A percentile compares a stretch with the other conserved stretches of the same genome.
phyloP scores from a whole-genome alignment of 768 basidiomycete genomes.

The Daedalea quercina region DNA sequence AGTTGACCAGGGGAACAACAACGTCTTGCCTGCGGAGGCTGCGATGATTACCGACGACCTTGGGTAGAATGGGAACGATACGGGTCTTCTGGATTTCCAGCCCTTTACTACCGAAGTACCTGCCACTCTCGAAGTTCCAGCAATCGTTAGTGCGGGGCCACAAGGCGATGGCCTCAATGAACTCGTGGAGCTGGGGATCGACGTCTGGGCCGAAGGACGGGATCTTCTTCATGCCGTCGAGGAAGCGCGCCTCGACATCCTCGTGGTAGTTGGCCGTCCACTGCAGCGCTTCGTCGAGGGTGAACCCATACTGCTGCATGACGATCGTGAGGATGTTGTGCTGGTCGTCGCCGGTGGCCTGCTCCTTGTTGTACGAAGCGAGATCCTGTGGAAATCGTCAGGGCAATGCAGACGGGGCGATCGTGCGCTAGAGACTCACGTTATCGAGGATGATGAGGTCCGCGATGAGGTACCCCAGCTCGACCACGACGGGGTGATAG shows the following conservation, averaged over 20 bases:
- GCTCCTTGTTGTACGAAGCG: slow-evolving; percentile 23
- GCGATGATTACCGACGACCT: slow-evolving; percentile 35
- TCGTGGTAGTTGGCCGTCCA: slow-evolving; percentile 15
- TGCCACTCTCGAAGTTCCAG: slow-evolving; percentile 25
- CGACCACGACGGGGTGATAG: slow-evolving; percentile 43
- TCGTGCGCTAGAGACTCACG: slow-evolving; percentile 31
- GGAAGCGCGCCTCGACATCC: slow-evolving; percentile 12
- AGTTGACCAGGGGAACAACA: no score
- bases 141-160: slow-evolving; percentile 17
- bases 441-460: slow-evolving; percentile 65
- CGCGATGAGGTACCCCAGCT: slow-evolving; percentile 44
- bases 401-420: neutral
- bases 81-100: slow-evolving; percentile 19
- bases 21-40: slow-evolving; percentile 5
- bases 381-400: slow-evolving; percentile 17
- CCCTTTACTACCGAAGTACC: slow-evolving; percentile 26
- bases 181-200: slow-evolving; percentile 19
- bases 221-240: slow-evolving; percentile 15
- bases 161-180: slow-evolving; percentile 8
- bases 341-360: slow-evolving; percentile 18
- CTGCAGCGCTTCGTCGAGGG: slow-evolving; percentile 9
- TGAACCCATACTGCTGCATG: slow-evolving; percentile 15
- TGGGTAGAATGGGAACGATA: slow-evolving; percentile 10
- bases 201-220: slow-evolving; percentile 23
- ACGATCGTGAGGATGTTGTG: slow-evolving; percentile 24